Base-by-base conservation (phyloP, 306 rosid species). In the Vigna mungo region DNA sequence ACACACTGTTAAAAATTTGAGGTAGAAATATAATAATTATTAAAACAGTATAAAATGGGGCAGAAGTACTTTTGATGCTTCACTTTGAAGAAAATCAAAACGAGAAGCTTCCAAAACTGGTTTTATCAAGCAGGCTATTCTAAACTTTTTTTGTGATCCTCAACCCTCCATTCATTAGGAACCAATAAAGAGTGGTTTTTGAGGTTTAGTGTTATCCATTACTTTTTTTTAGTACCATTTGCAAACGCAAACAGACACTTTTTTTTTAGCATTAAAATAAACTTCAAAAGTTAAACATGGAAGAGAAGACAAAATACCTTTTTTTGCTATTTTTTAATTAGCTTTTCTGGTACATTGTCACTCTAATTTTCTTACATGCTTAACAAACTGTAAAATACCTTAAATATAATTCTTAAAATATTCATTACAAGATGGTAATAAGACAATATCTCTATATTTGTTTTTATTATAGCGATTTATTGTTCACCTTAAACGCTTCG, bases 121-220 rank as follows among this genome's bases (percentile, higher is more conserved):
- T 60, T 52, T 41, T 39, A 8, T 0, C 9, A 0, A 39, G 12
- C 10, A 10, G 2, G 11, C 11, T 39, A 9, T 4, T 11, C 44
- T 39, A 39, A 39, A 1, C 1, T 9, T n/a, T n/a, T 20, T 23
- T 23, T 56, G 7, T 34, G 30, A 18, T 7, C 39, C 58, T 54
- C 67, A 1, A 20, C 4, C 49, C 34, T 64, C 75, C 79, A 77
- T 71, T 18, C 56, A 64, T 2, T 2, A 64, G 49, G 71, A 82
- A 77, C 77, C 63, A 55, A 70, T 41, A 21, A 76, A 82, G 62
- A 51, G 60, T 47, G 47, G 51, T 10, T 25, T 25, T 46, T 9
- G 27, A 7, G 56, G 20, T 7, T n/a, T 16, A 68, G 17, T 60
- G 54, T 48, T 58, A 17, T 68, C 30, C 37, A 6, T 23, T 11